These are phyloP conservation scores for Pyrenopolyporus hunteri DNA, from an alignment of 495 filamentous ascomycete genomes.

Conservation along the genomic window DNA sequence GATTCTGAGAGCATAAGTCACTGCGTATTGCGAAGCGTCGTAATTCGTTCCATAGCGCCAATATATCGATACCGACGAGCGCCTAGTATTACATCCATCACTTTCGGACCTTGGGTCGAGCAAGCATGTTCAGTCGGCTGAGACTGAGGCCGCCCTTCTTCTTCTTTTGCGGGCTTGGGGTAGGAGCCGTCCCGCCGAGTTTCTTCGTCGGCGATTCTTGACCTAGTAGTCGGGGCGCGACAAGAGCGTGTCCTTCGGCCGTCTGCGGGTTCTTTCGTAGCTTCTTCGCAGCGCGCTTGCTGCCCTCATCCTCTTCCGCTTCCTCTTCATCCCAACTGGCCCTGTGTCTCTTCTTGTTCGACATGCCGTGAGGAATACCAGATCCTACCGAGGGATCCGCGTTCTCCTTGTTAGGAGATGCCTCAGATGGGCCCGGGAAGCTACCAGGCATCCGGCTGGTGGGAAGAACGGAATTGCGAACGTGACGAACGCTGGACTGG, in stretches of 20 bases:
- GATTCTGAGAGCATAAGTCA: not conserved
- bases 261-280: slow-evolving; percentile 49
- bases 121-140: slow-evolving; percentile 59
- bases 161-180: slow-evolving; percentile 57
- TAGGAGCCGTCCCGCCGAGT: slow-evolving; percentile 17
- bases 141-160: slow-evolving; percentile 53
- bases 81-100: slow-evolving; percentile 25
- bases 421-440: slow-evolving; percentile 45
- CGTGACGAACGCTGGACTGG: slow-evolving; percentile 62
- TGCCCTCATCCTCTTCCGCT: slow-evolving; percentile 47
- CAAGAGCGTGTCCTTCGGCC: slow-evolving; percentile 54
- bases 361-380: slow-evolving; percentile 68
- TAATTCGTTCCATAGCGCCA: not conserved
- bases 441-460: slow-evolving; percentile 55
- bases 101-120: slow-evolving; percentile 57
- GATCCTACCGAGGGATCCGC: slow-evolving; percentile 43
- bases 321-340: slow-evolving; percentile 58
- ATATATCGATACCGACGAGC: not conserved
- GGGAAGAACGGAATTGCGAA: slow-evolving; percentile 58
- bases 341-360: slow-evolving; percentile 74
- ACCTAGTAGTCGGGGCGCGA: slow-evolving; percentile 48
- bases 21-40: not conserved
- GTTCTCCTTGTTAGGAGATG: slow-evolving; percentile 56
- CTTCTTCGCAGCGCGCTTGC: slow-evolving; percentile 54
- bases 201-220: slow-evolving; percentile 40